Evolutionary conservation across 2,329 filamentous ascomycete species (phyloP).

Genomic region (Hirsutella thompsonii): DNA sequence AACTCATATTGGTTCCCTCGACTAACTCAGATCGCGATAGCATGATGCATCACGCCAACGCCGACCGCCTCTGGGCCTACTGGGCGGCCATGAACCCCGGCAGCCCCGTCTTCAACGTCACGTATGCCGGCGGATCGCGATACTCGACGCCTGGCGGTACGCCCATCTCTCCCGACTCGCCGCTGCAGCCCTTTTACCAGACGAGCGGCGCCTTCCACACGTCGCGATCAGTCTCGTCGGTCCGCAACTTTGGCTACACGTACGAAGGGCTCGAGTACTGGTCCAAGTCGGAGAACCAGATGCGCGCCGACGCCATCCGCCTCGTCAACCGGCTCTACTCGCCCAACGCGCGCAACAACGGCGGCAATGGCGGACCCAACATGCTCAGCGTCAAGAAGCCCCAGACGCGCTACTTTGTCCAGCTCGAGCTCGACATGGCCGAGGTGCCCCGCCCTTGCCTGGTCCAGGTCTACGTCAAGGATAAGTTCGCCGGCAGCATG

Average conservation of each 20-base stretch:
- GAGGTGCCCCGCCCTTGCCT: constrained; percentile 22
- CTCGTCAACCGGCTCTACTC: constrained; percentile 22
- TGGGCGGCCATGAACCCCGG: constrained; percentile 31
- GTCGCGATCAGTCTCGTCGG: constrained; percentile 18
- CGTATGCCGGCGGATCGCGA: constrained; percentile 19
- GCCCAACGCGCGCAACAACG: neutral
- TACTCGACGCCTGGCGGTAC: constrained; percentile 28
- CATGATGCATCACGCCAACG: constrained; percentile 40
- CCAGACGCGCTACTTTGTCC: constrained; percentile 21
- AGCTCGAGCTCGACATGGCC: constrained; percentile 19
- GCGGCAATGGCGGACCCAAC: no score
- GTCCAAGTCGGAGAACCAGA: constrained; percentile 16
- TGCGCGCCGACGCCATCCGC: constrained; percentile 15
- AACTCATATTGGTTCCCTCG: no score
- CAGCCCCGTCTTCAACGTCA: constrained; percentile 18
- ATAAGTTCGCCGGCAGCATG: constrained; percentile 18
- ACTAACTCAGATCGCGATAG: constrained; percentile 7
- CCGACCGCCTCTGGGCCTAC: constrained; percentile 52
- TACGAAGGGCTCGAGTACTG: constrained; percentile 24
- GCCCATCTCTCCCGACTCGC: constrained; percentile 27
- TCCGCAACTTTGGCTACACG: constrained; percentile 24
- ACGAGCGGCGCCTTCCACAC: constrained; percentile 27
- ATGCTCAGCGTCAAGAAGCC: constrained; percentile 2
- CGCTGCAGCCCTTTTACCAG: constrained; percentile 37
- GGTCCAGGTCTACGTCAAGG: constrained; percentile 20